Base-by-base conservation (phyloP, 768 basidiomycete species). In the Agaricus blazei region DNA sequence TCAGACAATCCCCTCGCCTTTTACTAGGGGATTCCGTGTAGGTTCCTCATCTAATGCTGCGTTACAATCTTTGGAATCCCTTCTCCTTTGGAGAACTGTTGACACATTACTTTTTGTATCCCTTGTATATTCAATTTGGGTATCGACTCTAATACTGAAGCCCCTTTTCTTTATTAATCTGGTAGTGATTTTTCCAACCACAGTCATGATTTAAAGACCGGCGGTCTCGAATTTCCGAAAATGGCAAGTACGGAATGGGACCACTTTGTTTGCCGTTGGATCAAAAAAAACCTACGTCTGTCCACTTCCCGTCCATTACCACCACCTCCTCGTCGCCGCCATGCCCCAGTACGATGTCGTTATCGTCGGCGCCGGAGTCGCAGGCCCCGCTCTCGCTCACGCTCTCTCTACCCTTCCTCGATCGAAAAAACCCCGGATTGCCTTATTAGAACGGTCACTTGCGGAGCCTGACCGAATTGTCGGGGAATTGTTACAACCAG, bases 401-500 rank as follows among this genome's bases (percentile, higher is more conserved):
- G 87, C 88, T 0, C 87, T 99, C 41, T 84, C 92, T 3, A 75
- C 78, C 1, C 63, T 80, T 9, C 74, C 79, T 2, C 75, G 82
- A 41, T 48, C 68, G 19, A 72, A 73, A 51, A 87, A 87, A 12
- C 80, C 93, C 19, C 81, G 84, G 23, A 85, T 98, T 60, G 87
- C 87, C 15, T 73, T 98, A 0, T 75, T 99, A 53, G 97, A 99
- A 70, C 85, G 96, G 9, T 96, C 95, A 12, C 79, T 98, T 3
- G 79, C 87, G 0, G 89, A 93, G 67, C 97, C 97, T 0, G 93
- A 98, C 76, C 82, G 97, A 15, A 98, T 99, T 61, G 97, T 98
- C 34, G 97, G 97, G 26, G 97, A 99, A 68, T 83, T 98, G 1
- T 75, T 99, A 24, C 97, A 99, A 65, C 97, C 97, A 1, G 94